phyloP scores from a whole-genome alignment of 306 rosid genomes.

The Prunus davidiana region DNA sequence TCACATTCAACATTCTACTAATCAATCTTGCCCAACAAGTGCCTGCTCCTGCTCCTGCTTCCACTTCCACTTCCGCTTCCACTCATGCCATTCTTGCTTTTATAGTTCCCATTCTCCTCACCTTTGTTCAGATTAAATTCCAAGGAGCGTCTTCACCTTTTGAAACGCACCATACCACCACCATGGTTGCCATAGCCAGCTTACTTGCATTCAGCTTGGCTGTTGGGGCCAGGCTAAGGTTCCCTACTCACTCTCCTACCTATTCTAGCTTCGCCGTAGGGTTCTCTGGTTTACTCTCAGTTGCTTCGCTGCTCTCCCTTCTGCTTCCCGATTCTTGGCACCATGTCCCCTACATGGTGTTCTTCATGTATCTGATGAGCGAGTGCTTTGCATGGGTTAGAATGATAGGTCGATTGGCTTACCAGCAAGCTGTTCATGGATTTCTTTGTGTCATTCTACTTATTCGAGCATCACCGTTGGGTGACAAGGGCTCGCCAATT shows the following conservation, averaged over 20 bases:
- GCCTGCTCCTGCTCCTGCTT: no score
- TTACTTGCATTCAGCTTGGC: no score
- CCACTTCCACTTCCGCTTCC: no score
- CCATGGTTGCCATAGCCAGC: no score
- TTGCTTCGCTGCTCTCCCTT: neutral
- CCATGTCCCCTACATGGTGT: neutral
- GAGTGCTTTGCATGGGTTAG: neutral
- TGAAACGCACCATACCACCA: no score
- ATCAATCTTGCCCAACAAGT: no score
- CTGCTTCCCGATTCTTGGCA: neutral
- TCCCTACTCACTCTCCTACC: neutral
- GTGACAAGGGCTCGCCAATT: neutral
- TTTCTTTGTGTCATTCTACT: neutral
- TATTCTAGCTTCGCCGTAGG: neutral
- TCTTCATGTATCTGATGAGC: neutral
- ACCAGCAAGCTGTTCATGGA: neutral
- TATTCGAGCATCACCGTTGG: neutral
- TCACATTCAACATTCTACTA: no score
- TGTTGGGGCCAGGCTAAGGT: no score
- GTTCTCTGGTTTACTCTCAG: neutral
- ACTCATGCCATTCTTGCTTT: neutral
- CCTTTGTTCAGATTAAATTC: neutral
- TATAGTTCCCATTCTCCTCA: neutral
- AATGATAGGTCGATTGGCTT: neutral
- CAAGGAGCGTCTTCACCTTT: neutral